Base-by-base conservation (phyloP, 768 basidiomycete species). In the Tylopilus balloui region DNA sequence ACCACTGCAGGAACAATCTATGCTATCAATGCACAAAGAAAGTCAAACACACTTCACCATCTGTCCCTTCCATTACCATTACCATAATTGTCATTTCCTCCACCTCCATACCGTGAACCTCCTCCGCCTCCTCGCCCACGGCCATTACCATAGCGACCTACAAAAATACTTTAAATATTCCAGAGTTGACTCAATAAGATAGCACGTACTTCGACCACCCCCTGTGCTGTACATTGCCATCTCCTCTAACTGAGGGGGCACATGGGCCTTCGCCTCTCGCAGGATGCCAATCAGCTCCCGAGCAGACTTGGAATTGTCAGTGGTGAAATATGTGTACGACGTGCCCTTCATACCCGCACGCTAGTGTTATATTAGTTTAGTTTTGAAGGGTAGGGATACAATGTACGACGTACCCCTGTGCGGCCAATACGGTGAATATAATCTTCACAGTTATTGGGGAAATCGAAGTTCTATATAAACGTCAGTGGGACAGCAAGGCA, bases 391-490 rank as follows among this genome's bases (percentile, higher is more conserved):
- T 21, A 48, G 2, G 17, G 13, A 42, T 32, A 49, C 19, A 20
- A 32, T 41, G 46, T 23, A 13, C 67, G 79, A 39, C 69, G 0
- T 47, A 91, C 90, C 48, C 94, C 94, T 56, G 95, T 96, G 68
- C 95, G 92, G 55, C 95, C 96, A 63, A 99, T 99, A 59, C 95
- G 92, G 72, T 99, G 95, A 52, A 97, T 92, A 71, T 98, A 98
- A 70, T 96, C 94, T 74, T 95, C 93, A 63, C 89, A 91, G 65
- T 95, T 94, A 72, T 96, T 96, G 1, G 94, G 93, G 76, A 98
- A 96, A 68, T 97, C 94, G 67, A 90, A 94, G 71, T 93, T 93
- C 92, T 94, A 57, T 3, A 44, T 47, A 29, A 28, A 42, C 15
- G 50, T 58, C 44, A 59, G 45, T 3, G 34, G 35, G 27, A 42